Conservation (phyloP, 129 eudicot genomes). For the Flaveria brownii region DNA sequence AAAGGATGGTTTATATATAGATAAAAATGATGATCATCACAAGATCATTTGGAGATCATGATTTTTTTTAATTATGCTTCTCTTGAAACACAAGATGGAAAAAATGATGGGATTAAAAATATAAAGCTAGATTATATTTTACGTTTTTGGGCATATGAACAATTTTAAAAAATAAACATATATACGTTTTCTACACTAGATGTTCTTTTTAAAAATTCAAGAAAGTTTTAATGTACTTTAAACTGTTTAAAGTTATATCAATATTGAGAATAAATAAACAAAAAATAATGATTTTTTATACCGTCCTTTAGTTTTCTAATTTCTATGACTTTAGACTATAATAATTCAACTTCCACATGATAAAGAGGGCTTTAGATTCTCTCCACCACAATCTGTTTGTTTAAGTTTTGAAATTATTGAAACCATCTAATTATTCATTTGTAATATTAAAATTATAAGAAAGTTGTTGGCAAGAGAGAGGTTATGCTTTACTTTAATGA, state of each 20-base stretch:
- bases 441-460: background rate
- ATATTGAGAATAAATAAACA: background rate
- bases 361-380: constrained; percentile 21
- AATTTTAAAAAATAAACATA: background rate
- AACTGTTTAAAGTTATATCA: background rate
- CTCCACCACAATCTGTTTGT: constrained; percentile 7
- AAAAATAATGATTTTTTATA: background rate
- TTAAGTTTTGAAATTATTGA: constrained; percentile 18
- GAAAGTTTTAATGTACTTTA: background rate
- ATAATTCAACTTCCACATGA: constrained; percentile 13
- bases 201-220: background rate
- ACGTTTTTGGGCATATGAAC: no score
- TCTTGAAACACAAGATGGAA: background rate
- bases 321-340: background rate
- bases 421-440: constrained; percentile 10
- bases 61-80: background rate
- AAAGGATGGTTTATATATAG: no score
- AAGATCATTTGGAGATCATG: background rate
- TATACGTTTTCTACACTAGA: no score
- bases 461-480: constrained; percentile 11
- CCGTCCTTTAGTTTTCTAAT: background rate
- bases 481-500: constrained; percentile 29
- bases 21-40: no score
- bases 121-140: no score
- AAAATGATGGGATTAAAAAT: background rate